Base-by-base conservation (phyloP, 768 basidiomycete species). In the Kwoniella sp. region DNA sequence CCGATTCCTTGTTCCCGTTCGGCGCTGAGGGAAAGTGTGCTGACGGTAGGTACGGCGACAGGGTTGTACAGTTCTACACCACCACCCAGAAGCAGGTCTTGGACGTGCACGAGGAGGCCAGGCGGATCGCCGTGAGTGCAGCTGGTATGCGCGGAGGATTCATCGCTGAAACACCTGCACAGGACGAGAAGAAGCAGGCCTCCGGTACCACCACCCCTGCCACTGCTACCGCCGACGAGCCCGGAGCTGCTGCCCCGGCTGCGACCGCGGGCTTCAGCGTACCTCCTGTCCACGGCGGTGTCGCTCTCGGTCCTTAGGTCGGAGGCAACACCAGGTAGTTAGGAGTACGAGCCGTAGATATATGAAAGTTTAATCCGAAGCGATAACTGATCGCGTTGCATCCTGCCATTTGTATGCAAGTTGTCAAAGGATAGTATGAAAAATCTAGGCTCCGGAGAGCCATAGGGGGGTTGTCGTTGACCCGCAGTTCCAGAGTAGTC, bases 101-200 rank as follows among this genome's bases (percentile, higher is more conserved):
- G 17, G 91, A 96, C 69, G 91, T 96, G 41, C 91, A 95, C 69
- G 88, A 91, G 67, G 92, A 96, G 75, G 92, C 92, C 2, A 78
- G 79, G 54, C 83, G 92, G 26, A 88, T 96, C 65, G 82, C 84
- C 23, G 80, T 71, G 53, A 63, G 70, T 69, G 1, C 31, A 42
- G 29, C 31, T 51, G 53, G 46, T 38, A 36, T 27, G n/a, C 8
- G 9, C 19, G 4, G 15, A 25, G 11, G 11, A 25, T 9, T 28
- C 38, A 38, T 11, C n/a, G 40, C 5, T 34, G 19, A 26, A 17
- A 20, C 3, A 15, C 32, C 0, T 28, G 12, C 27, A n/a, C 36
- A 71, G 69, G 69, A 62, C 25, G 69, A 69, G 59, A 71, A 71
- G 65, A 66, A 65, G 51, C 26, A 20, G 9, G 33, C 56, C 19